Base-by-base conservation (phyloP, 2,329 filamentous ascomycete species). In the Aureobasidium subglaciale region DNA sequence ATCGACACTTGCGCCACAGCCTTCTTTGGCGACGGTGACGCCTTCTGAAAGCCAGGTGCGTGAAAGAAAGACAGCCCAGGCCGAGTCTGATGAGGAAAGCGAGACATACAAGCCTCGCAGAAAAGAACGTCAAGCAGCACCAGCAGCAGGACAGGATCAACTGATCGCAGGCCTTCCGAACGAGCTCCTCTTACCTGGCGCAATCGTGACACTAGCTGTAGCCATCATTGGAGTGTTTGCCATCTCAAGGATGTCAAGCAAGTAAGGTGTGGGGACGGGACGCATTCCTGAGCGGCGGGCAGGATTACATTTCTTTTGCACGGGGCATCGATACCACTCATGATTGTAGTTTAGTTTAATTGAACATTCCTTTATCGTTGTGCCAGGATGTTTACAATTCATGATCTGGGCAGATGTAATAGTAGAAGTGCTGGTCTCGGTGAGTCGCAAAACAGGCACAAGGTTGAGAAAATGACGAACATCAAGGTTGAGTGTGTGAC, bases 191-290 rank as follows among this genome's bases (percentile, higher is more conserved):
- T 80, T 97, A 38, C 93, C 93, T 0, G 93, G 93, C 62, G 93
- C 93, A 18, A 92, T 99, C 68, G 90, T 93, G 56, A 91, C 91
- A n/a, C 74, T 99, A 66, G 93, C 92, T 9, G 89, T 95, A 40
- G 91, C 96, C 34, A 96, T 99, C 71, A 79, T 95, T 37, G 89
- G 88, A 61, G 92, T 97, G 10, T 99, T 99, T 74, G 85, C 90
- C 38, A 83, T 99, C 65, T 85, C 59, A 9, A 40, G 59, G 43
- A 56, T 49, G 38, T 48, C 53, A 25, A 56, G 53, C 53, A 56
- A 46, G 34, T 56, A 34, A 40, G 34, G 25, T 2, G 38, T 6
- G 27, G 27, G 32, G 16, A 4, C 16, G 32, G 24, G 15, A 34
- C 25, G 25, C 53, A 56, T 56, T 56, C 53, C 42, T 54, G 38